A percentile compares a stretch with the other conserved stretches of the same genome.
phyloP scores from a whole-genome alignment of 208 protist species.

The Acanthamoeba lenticulata region DNA sequence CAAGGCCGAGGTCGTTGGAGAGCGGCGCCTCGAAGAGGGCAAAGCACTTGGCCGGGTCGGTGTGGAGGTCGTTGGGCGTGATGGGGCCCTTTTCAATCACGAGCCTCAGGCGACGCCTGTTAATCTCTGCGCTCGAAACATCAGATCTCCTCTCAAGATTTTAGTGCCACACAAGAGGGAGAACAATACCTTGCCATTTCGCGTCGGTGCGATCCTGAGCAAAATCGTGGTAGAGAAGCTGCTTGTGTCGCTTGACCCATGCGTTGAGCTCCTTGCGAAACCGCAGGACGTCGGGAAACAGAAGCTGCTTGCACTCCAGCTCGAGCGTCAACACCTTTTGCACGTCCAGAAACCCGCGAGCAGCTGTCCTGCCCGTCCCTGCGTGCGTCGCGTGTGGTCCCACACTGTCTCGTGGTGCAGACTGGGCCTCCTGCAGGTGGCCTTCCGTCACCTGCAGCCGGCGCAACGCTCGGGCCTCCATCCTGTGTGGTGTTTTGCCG shows the following conservation, averaged over 20 bases:
- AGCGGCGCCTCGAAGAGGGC: conserved; percentile 14
- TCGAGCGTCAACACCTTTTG: conserved; percentile 1
- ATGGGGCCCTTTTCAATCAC: background rate
- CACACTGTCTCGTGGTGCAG: background rate
- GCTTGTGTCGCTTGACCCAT: background rate
- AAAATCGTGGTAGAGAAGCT: conserved; percentile 4
- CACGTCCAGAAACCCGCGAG: background rate
- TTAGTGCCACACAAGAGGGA: background rate
- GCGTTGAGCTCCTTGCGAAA: conserved; percentile 16
- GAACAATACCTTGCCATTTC: background rate
- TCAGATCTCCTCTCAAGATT: background rate
- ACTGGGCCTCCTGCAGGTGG: background rate
- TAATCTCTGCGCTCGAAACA: background rate
- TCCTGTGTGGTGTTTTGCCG: background rate
- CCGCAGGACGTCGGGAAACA: background rate
- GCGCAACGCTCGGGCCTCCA: background rate
- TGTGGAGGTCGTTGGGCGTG: background rate
- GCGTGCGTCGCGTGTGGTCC: background rate
- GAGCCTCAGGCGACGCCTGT: background rate
- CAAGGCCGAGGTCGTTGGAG: conserved; percentile 29
- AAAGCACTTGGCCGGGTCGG: conserved; percentile 11
- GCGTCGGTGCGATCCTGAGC: background rate
- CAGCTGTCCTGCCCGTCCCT: too few relatives aligned
- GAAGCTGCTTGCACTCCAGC: background rate
- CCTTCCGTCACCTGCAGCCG: background rate